Conservation (phyloP, 2,329 filamentous ascomycete genomes). For the Parascedosporium putredinis region DNA sequence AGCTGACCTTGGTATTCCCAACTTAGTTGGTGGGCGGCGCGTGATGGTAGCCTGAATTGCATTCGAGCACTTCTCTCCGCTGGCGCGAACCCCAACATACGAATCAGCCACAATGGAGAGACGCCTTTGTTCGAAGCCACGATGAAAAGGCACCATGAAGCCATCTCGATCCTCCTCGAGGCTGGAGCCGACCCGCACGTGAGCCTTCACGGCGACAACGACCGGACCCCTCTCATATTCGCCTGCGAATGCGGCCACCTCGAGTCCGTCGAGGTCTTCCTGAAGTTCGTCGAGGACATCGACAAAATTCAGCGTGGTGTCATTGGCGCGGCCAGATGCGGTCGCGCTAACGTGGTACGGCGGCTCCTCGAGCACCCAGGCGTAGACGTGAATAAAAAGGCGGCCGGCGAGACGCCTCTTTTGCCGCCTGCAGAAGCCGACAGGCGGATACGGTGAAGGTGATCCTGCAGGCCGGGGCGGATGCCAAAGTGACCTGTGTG, state of each 20-base stretch:
- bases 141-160: constrained; percentile 17
- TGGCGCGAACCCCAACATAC: constrained; percentile 17
- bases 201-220: no score
- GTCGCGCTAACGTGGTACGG: constrained; percentile 15
- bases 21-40: constrained; percentile 17
- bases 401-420: constrained; percentile 15
- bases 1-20: background rate
- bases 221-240: constrained; percentile 22
- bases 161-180: constrained; percentile 20
- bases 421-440: constrained; percentile 8
- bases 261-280: constrained; percentile 17
- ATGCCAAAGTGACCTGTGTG: constrained; percentile 16
- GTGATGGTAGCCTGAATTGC: constrained; percentile 12
- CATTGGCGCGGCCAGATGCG: constrained; percentile 16
- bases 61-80: constrained; percentile 14
- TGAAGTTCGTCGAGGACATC: constrained; percentile 16
- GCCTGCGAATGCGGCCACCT: constrained; percentile 19
- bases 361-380: constrained; percentile 20
- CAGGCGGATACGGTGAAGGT: constrained; percentile 13
- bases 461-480: constrained; percentile 21
- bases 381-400: constrained; percentile 20
- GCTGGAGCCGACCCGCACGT: constrained; percentile 27
- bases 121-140: constrained; percentile 27
- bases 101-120: constrained; percentile 14
- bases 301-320: constrained; percentile 18